These are phyloP conservation scores for Arthrobotrys entomopaga DNA, from an alignment of 2,329 filamentous ascomycete species.

Conservation along the genomic window DNA sequence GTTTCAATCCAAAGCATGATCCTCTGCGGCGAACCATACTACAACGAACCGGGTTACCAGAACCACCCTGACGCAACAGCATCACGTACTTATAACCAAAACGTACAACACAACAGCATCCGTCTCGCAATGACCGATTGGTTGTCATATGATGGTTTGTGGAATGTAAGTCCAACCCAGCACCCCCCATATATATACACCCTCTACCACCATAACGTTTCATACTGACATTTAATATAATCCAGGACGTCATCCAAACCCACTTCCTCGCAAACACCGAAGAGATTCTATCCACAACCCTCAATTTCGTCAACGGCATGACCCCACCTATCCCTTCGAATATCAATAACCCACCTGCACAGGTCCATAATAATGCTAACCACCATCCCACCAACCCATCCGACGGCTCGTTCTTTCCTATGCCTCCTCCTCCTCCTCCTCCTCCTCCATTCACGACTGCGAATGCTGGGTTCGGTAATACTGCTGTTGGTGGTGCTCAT, in stretches of 20 bases:
- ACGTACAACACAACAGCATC: conserved; percentile 38
- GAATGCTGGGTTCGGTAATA: too few species aligned
- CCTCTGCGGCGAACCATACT: conserved; percentile 67
- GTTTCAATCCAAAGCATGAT: conserved; percentile 71
- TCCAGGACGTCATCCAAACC: conserved; percentile 38
- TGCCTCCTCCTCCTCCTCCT: too few species aligned
- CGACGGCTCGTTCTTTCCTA: too few species aligned
- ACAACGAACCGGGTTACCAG: conserved; percentile 67
- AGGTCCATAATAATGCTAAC: too few species aligned
- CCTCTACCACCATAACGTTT: neutral
- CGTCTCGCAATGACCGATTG: conserved; percentile 24
- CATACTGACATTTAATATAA: neutral
- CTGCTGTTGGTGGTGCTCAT: neutral
- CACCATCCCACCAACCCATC: too few species aligned
- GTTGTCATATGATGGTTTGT: conserved; percentile 23
- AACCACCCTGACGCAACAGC: neutral
- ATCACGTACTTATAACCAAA: conserved; percentile 29
- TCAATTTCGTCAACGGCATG: conserved; percentile 6
- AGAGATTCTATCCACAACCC: conserved; percentile 29
- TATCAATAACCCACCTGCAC: too few species aligned
- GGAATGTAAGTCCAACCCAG: conserved; percentile 21
- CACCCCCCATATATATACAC: neutral
- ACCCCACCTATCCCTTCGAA: too few species aligned
- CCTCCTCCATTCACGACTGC: too few species aligned
- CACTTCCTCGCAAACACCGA: conserved; percentile 35